Evolutionary conservation across 2,329 filamentous ascomycete species (phyloP), one percentile per base, ranked within the genome.

Genomic region (Raffaelea ambrosiae): DNA sequence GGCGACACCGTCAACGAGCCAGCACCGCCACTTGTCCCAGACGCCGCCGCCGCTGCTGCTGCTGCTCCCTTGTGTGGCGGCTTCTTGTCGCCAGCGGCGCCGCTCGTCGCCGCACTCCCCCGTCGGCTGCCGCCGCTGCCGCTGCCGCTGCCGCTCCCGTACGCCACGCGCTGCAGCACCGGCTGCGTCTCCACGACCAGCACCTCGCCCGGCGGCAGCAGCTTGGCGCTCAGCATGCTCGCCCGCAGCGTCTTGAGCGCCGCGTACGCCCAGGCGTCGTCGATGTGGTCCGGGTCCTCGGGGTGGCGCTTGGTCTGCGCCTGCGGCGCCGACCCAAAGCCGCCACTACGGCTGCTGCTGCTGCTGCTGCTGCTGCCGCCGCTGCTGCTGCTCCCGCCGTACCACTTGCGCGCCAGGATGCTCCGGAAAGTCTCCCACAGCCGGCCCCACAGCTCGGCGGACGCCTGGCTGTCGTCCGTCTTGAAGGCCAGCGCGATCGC

Each of bases 121-220:
- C 23, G 3, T 4, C 62, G 67, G 21, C 58, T 66, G 50, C 57
- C 62, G 57, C n/a, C n/a, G n/a, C n/a, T n/a, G n/a, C n/a, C n/a
- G n/a, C n/a, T n/a, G n/a, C n/a, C n/a, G n/a, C n/a, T n/a, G n/a
- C n/a, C n/a, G n/a, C n/a, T n/a, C n/a, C 74, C 57, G 40, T 86
- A 84, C 0, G 83, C 80, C 57, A 86, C 79, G 13, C 84, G 68
- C 54, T 84, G 73, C 51, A 88, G 66, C 4, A 86, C 84, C 9
- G 73, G 72, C 59, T 79, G 80, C 21, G 74, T 83, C 64, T 88
- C 84, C 3, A 89, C 73, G 2, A 81, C 69, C 57, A 89, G 88
- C 0, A 89, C 82, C 60, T 90, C 85, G 1, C 86, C 86, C 0
- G 86, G 86, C 1, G 86, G 86, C 42, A 88, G 66, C 3, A 90